Conservation (phyloP, 2,329 filamentous ascomycete genomes). For the Ascochyta clinopodiicola region DNA sequence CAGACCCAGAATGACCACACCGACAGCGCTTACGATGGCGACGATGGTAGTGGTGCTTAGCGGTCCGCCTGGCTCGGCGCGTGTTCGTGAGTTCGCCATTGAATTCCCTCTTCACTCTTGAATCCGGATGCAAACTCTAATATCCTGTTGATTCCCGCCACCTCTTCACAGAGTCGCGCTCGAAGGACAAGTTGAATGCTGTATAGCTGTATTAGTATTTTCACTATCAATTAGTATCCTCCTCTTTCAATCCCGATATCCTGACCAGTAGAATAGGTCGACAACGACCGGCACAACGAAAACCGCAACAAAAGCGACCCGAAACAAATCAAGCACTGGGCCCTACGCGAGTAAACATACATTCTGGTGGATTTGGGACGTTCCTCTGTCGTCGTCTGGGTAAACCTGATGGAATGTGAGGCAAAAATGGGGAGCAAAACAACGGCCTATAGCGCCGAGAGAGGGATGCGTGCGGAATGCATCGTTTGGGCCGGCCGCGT, state of each 20-base stretch:
- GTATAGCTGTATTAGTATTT: constrained; percentile 4
- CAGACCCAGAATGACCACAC: constrained; percentile 34
- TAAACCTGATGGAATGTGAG: constrained; percentile 46
- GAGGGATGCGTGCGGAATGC: constrained; percentile 41
- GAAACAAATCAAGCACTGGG: constrained; percentile 20
- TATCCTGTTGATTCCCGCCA: background rate
- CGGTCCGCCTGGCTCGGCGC: constrained; percentile 17
- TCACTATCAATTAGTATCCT: constrained; percentile 17
- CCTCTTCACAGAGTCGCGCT: background rate
- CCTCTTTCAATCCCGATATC: constrained; percentile 22
- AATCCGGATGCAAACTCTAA: background rate
- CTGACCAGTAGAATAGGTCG: constrained; percentile 6
- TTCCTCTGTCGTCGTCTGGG: constrained; percentile 46
- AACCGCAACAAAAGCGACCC: constrained; percentile 23
- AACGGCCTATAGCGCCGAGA: constrained; percentile 22
- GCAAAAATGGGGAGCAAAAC: constrained; percentile 41
- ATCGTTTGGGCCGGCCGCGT: constrained; percentile 13
- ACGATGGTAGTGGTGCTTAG: constrained; percentile 33
- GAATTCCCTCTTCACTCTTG: background rate
- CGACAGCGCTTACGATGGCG: constrained; percentile 34
- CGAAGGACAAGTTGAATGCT: background rate
- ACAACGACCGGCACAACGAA: constrained; percentile 29
- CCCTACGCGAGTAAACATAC: constrained; percentile 36
- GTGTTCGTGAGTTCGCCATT: constrained; percentile 21
- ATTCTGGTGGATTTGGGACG: constrained; percentile 35